Base-by-base conservation (phyloP, 208 protist species). In the Trypanosoma lewisi region DNA sequence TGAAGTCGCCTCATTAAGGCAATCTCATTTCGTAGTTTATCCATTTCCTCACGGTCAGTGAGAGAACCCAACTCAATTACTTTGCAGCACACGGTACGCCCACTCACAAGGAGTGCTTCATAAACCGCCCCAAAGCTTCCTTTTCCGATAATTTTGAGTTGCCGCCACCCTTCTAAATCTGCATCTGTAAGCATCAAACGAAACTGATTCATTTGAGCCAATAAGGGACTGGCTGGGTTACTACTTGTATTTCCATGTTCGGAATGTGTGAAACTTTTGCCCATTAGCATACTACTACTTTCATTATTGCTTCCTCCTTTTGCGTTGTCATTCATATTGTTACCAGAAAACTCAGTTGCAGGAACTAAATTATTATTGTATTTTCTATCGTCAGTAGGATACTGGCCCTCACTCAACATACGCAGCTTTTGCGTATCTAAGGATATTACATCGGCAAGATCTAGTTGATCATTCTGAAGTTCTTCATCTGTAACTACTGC, bases 101-200 rank as follows among this genome's bases (percentile, higher is more conserved):
- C 82, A 62, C 74, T 87, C 34, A 64, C 54, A 59, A 94, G 76
- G 14, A 85, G 73, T 4, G 85, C 85, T 44, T 90, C 82, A 67
- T 87, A 92, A 28, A 92, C 88, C 28, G 85, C 83, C 48, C 88
- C 88, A 68, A 94, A 94, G 69, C 85, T 92, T 19, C 88, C 88
- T 61, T 91, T 91, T 59, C 88, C 88, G 52, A 94, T 78, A 58
- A 87, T 89, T 60, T 84, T 83, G 4, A 92, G 55, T 58, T 72
- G 69, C 23, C 65, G 70, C 83, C 88, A 94, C 17, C 77, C 77
- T 54, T 91, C 73, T 21, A 94, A 56, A 47, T 90, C 83, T 47
- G 72, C 75, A 42, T 83, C 83, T 8, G 76, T 67, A 37, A 94
- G 70, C n/a, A 79, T 48, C 4, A 70, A 51, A 51, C 71, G 74